A percentile compares a stretch with the other conserved stretches of the same genome.
These are phyloP conservation scores for Neospermospora avenae DNA, from an alignment of 2,329 filamentous ascomycete genomes.

Conservation along the genomic window DNA sequence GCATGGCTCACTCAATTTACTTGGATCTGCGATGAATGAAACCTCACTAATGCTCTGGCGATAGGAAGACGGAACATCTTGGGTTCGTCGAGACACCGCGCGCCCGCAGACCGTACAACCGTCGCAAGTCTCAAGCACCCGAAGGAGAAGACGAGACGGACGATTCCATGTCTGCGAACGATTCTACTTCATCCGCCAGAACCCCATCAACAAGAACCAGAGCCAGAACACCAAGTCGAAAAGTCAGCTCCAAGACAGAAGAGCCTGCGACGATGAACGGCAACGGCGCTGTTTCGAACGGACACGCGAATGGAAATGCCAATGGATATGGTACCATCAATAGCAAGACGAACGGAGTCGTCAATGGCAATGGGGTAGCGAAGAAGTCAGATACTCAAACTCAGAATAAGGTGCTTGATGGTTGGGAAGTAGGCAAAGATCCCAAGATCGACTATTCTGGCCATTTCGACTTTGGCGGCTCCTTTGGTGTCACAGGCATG, in stretches of 20 bases:
- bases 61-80: conserved; percentile 48
- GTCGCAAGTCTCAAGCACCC: conserved; percentile 39
- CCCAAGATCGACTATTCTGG: conserved; percentile 62
- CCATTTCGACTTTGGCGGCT: conserved; percentile 82
- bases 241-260: conserved; percentile 26
- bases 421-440: conserved; percentile 58
- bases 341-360: conserved; percentile 13
- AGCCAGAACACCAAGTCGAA: conserved; percentile 20
- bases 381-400: conserved; percentile 3
- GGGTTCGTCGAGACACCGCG: conserved; percentile 51
- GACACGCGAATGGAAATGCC: conserved; percentile 9
- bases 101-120: conserved; percentile 38
- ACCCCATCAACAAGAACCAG: conserved; percentile 18
- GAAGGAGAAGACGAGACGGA: conserved; percentile 30
- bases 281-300: conserved; percentile 12
- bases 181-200: conserved; percentile 22
- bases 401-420: conserved; percentile 42
- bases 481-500: conserved; percentile 73
- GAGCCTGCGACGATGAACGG: conserved; percentile 23
- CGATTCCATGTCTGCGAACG: conserved; percentile 35
- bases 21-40: too few species aligned
- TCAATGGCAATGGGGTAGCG: conserved; percentile 13
- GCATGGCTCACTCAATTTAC: background rate
- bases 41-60: conserved; percentile 1
- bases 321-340: conserved; percentile 10